A percentile compares a stretch with the other conserved stretches of the same genome.
phyloP scores from a whole-genome alignment of 176 grass and related monocot species.

The Poa pratensis region DNA sequence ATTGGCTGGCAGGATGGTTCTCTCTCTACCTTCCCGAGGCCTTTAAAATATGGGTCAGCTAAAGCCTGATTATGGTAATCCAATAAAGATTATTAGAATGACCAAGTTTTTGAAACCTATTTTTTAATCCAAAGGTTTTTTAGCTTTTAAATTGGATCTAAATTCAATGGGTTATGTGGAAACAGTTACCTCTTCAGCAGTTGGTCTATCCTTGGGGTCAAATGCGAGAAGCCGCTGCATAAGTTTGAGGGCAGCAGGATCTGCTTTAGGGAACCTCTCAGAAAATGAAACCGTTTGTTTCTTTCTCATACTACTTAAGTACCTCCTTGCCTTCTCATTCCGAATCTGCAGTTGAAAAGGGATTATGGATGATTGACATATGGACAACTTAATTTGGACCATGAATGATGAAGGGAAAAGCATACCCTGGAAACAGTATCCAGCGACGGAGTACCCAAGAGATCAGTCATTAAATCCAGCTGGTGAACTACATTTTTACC shows the following conservation, averaged over 20 bases:
- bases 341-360: conserved; percentile 65
- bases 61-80: conserved; percentile 67
- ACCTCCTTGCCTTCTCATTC: conserved; percentile 96
- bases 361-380: conserved; percentile 33
- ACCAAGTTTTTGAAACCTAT: background rate
- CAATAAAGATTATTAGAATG: conserved; percentile 28
- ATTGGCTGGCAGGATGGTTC: conserved; percentile 95
- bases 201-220: conserved; percentile 93
- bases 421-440: conserved; percentile 89
- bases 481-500: conserved; percentile 99
- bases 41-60: conserved; percentile 96
- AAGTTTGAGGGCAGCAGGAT: conserved; percentile 85
- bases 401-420: conserved; percentile 33
- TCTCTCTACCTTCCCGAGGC: conserved; percentile 82
- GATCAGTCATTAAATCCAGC: conserved; percentile 99
- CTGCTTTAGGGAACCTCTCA: conserved; percentile 90
- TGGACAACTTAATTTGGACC: conserved; percentile 32
- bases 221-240: conserved; percentile 90
- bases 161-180: background rate
- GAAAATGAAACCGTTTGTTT: conserved; percentile 78
- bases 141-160: too few species aligned
- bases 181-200: conserved; percentile 73
- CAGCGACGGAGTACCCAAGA: conserved; percentile 80
- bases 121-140: conserved; percentile 13
- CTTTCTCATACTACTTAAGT: conserved; percentile 84